Base-by-base conservation (phyloP, 495 filamentous ascomycete species). In the Paragyromitra xinjiangensis region DNA sequence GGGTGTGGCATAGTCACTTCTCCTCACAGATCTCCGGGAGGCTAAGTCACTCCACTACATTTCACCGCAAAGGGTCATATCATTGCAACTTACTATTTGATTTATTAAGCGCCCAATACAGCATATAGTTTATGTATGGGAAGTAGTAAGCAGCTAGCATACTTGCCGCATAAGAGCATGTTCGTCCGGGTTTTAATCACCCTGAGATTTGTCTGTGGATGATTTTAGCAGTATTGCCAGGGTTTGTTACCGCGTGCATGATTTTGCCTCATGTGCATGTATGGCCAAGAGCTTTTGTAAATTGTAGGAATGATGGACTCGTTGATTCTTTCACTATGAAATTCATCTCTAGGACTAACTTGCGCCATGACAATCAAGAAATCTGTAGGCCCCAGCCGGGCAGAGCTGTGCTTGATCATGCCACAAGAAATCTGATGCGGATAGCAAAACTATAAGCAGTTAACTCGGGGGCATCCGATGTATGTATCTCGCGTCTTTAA, bases 81-180 rank as follows among this genome's bases (percentile, higher is more conserved):
- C 29, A 34, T 34, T 34, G 4, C 29, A 34, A 34, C 29, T 2
- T 34, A 34, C 29, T 34, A 3, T 34, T 34, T 34, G 29, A 34
- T 34, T 34, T 34, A 34, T 34, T 34, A 34, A 34, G 29, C 3
- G 29, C 19, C 50, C 16, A 45, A 12, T 12, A 48, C 16, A 65
- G 59, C 71, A 39, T 73, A 74, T 53, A 53, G 42, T 68, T 68
- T 39, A 1, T 45, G 29, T 51, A 62, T 74, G 66, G 14, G 7
- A 48, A 48, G 67, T 24, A 61, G 24, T 11, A 48, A 26, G 39
- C 63, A 22, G 26, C 40, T 29, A 19, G 40, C 11, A 3, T 26
- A 8, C 11, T 40, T n/a, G 51, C 67, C 55, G 59, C 55, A 37
- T 22, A 62, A 19, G 1, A 48, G 22, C 55, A 42, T n/a, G n/a